phyloP scores from a whole-genome alignment of 2,329 filamentous ascomycete species.

The Periconia sp. region DNA sequence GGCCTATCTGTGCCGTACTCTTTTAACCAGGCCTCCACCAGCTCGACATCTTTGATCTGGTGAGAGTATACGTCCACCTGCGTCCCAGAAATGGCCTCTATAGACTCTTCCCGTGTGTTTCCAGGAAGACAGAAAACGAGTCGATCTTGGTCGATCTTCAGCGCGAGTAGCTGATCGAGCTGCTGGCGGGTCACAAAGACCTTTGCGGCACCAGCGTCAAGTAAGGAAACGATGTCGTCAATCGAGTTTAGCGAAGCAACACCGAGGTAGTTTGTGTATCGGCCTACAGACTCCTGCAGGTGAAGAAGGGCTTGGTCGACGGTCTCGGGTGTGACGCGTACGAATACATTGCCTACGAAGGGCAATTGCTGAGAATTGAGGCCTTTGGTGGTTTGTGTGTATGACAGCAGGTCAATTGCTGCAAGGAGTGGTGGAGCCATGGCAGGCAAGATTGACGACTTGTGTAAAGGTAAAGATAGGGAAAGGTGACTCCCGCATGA shows the following conservation, averaged over 20 bases:
- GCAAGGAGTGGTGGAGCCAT: constrained; percentile 56
- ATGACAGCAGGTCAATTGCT: constrained; percentile 55
- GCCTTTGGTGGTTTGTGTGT: constrained; percentile 54
- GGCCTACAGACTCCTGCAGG: constrained; percentile 62
- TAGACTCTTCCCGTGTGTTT: constrained; percentile 49
- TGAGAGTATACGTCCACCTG: constrained; percentile 53
- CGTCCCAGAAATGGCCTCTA: constrained; percentile 48
- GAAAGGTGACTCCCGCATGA: too few relatives aligned
- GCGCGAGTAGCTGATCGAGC: constrained; percentile 61
- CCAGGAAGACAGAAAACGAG: constrained; percentile 62
- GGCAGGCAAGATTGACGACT: constrained; percentile 15
- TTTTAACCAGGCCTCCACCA: constrained; percentile 54
- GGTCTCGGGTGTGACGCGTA: constrained; percentile 57
- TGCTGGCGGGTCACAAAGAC: constrained; percentile 80
- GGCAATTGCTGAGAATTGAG: constrained; percentile 59
- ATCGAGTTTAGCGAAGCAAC: constrained; percentile 70
- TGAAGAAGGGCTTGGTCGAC: constrained; percentile 58
- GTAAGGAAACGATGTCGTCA: constrained; percentile 78
- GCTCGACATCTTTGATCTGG: constrained; percentile 50
- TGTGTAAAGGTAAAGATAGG: background rate
- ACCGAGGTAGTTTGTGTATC: constrained; percentile 74
- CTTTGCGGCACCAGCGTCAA: constrained; percentile 84
- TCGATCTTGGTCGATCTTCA: constrained; percentile 61
- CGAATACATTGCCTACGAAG: constrained; percentile 64
- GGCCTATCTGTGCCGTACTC: constrained; percentile 57